These are phyloP conservation scores for Inga oerstediana DNA, from an alignment of 306 rosid species.

Conservation along the genomic window DNA sequence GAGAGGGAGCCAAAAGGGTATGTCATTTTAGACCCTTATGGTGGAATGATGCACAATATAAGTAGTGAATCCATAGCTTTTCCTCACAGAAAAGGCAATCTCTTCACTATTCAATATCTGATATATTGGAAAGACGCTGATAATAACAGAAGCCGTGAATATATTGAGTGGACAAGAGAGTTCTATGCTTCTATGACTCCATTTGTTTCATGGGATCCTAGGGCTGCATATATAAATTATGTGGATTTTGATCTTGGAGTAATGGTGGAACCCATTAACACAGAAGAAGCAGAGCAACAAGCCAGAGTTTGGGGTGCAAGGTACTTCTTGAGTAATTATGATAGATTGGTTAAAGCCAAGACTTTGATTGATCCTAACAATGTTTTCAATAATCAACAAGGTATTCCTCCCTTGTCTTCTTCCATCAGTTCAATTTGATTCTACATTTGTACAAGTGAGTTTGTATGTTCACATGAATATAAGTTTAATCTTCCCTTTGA, in stretches of 20 bases:
- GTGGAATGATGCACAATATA: conserved; percentile 66
- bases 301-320: conserved; percentile 79
- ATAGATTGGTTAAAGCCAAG: conserved; percentile 74
- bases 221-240: conserved; percentile 79
- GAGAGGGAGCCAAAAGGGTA: conserved; percentile 67
- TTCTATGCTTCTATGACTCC: conserved; percentile 60
- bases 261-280: conserved; percentile 34
- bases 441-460: neutral
- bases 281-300: conserved; percentile 38
- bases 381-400: conserved; percentile 67
- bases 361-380: conserved; percentile 65
- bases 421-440: conserved; percentile 3
- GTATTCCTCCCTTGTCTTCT: conserved; percentile 60
- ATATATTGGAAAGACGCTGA: conserved; percentile 62
- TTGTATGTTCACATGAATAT: conserved; percentile 1
- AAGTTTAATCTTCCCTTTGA: conserved; percentile 24
- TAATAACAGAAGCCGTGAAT: conserved; percentile 46
- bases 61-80: conserved; percentile 70
- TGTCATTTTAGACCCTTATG: conserved; percentile 67
- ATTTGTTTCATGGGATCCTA: conserved; percentile 72
- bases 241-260: conserved; percentile 77
- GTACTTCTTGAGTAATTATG: conserved; percentile 73
- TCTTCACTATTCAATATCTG: conserved; percentile 68
- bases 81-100: conserved; percentile 74
- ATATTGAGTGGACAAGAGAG: conserved; percentile 65